Evolutionary conservation across 345 rosid genomes (phyloP), one percentile per base, ranked within the genome.

Genomic region (Murraya paniculata): DNA sequence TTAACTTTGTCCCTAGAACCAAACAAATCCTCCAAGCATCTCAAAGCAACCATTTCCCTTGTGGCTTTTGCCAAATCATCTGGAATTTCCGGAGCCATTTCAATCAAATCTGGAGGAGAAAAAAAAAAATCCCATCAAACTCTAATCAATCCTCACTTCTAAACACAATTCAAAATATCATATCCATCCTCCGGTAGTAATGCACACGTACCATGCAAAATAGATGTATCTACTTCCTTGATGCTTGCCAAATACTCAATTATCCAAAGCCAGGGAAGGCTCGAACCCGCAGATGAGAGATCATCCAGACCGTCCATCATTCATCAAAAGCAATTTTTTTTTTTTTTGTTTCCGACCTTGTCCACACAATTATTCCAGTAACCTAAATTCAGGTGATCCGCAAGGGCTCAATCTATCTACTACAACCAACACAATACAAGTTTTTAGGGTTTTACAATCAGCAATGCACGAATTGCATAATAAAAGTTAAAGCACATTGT

Each of bases 11-110:
- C 68, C 56, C 50, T 59, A 55, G 28, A 9, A 53, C 79, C 82
- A 80, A 77, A 85, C 71, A 90, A 79, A 77, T 86, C 87, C 84
- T 90, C 92, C 85, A 90, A 79, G 66, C 90, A 88, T 75, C 88
- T 87, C 82, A 90, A 84, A 81, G 92, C 84, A 78, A 90, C 84
- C 84, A 64, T 79, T 79, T 92, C 96, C 80, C 81, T 84, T 7
- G 86, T 79, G 28, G 70, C 80, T 77, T 82, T 71, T 4, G 81
- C 77, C 35, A 81, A 36, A 22, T 77, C 80, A 71, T 78, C 84
- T 0, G 83, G 79, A 2, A 79, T 75, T 24, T 81, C 79, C 25
- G 92, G 88, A 67, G 87, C 84, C 45, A 64, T 81, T 78, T 86
- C 85, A 33, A 91, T 76, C 86, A 89, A 72, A 58, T 75, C 92